Evolutionary conservation across 2,329 filamentous ascomycete genomes (phyloP), one percentile per base, ranked within the genome.

Genomic region (Penicillium sp.): DNA sequence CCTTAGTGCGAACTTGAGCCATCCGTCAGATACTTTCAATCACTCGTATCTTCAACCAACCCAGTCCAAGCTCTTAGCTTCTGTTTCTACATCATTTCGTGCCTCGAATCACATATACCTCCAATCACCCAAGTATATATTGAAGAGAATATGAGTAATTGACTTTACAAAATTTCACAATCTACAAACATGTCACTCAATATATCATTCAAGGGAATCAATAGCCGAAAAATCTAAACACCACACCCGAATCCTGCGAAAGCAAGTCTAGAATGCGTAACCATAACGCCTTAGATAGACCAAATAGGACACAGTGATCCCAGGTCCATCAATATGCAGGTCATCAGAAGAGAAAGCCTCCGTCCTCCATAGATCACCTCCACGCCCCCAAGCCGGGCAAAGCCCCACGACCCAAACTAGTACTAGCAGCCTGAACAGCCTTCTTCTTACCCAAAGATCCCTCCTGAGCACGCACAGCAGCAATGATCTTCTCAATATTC

Each of bases 401-500:
- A 9, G 65, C 66, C 19, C 64, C 61, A 15, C 69, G 62, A 5
- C 67, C 68, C 42, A 71, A 54, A 46, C 64, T 62, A 21, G 65
- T 55, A 53, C 70, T 71, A 29, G 66, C 68, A 17, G 67, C 66
- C 57, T 74, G 72, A 45, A 72, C 66, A 29, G 71, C 71, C 52
- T 61, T 72, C 56, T 65, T 69, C 56, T 72, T 75, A 17, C 71
- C 72, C 46, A 64, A 55, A 6, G 60, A 60, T 12, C 70, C 72
- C 48, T 73, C 72, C 53, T 74, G 70, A 42, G 61, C 79, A 50
- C 76, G 83, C 5, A 97, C 91, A 1, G 88, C 90, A 31, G 87
- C 80, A 4, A 96, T 87, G 48, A 97, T 93, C 67, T 84, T 84
- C 51, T 95, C 89, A 53, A 95, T 72, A 61, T 85, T 88, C 29